A percentile compares a stretch with the other conserved stretches of the same genome.
phyloP scores from a whole-genome alignment of 257 asterid genomes.

The Eustoma russellianum region DNA sequence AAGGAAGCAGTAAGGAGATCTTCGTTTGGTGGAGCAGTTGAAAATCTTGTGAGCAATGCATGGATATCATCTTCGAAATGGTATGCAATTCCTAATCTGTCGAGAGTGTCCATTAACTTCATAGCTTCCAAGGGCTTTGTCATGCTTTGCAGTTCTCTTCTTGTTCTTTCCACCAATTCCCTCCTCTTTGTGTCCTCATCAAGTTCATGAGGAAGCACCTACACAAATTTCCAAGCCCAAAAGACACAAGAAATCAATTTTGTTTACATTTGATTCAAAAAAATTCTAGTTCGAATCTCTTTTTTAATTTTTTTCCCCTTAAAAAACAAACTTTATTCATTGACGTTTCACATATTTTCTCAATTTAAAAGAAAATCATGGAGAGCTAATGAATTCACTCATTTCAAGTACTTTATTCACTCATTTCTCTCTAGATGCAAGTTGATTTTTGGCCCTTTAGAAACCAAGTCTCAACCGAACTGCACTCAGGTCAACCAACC shows the following conservation, averaged over 20 bases:
- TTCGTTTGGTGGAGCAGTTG: conserved; percentile 4
- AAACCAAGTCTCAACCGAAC: no score
- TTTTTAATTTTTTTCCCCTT: no score
- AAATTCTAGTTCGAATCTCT: no score
- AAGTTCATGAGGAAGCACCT: conserved; percentile 31
- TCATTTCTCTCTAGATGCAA: no score
- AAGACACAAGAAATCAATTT: not conserved
- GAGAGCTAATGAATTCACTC: not conserved
- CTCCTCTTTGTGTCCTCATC: conserved; percentile 30
- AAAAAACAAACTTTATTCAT: no score
- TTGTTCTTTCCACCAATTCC: conserved; percentile 27
- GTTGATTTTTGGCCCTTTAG: no score
- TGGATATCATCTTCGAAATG: conserved; percentile 42
- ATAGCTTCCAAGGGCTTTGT: conserved; percentile 21
- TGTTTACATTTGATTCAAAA: no score
- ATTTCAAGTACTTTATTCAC: no score
- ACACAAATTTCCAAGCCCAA: not conserved
- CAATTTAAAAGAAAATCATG: not conserved
- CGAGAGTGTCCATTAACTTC: conserved; percentile 37
- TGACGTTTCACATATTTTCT: no score
- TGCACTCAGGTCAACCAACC: no score
- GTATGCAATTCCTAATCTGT: conserved; percentile 47
- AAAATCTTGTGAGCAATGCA: conserved; percentile 12
- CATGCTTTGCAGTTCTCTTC: conserved; percentile 13
- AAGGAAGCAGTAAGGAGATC: conserved; percentile 40